These are phyloP conservation scores for Delphinella strobiligena DNA, from an alignment of 2,329 filamentous ascomycete genomes.

Conservation along the genomic window DNA sequence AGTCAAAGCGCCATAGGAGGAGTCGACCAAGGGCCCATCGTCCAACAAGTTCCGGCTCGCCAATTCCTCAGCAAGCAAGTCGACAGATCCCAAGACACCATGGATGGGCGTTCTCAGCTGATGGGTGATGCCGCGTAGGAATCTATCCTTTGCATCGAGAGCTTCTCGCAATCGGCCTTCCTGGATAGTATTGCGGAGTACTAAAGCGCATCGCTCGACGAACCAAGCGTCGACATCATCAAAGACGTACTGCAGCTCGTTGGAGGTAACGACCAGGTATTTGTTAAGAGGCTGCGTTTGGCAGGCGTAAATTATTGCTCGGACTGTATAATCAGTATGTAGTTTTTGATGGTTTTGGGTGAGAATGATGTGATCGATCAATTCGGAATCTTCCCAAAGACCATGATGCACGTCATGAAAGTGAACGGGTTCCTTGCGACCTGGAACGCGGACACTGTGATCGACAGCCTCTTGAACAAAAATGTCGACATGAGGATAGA, in stretches of 20 bases:
- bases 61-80: constrained; percentile 32
- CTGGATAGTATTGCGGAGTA: constrained; percentile 29
- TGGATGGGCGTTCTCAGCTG: constrained; percentile 38
- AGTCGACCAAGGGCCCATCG: neutral
- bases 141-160: constrained; percentile 31
- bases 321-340: constrained; percentile 20
- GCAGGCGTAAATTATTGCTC: constrained; percentile 26
- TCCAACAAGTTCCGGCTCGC: constrained; percentile 15
- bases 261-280: constrained; percentile 28
- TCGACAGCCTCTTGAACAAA: constrained; percentile 17
- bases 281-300: constrained; percentile 21
- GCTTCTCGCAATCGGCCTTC: constrained; percentile 28
- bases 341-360: constrained; percentile 23
- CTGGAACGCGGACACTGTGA: constrained; percentile 16
- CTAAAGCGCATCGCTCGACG: constrained; percentile 26
- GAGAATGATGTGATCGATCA: constrained; percentile 27
- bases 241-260: constrained; percentile 31
- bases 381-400: constrained; percentile 32
- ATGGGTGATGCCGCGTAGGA: constrained; percentile 35
- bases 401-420: constrained; percentile 24
- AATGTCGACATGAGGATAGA: constrained; percentile 24
- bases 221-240: constrained; percentile 38
- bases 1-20: constrained; percentile 8
- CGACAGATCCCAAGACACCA: constrained; percentile 30
- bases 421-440: constrained; percentile 15